Conservation (phyloP, 768 basidiomycete genomes). For the Pisolithus marmoratus region DNA sequence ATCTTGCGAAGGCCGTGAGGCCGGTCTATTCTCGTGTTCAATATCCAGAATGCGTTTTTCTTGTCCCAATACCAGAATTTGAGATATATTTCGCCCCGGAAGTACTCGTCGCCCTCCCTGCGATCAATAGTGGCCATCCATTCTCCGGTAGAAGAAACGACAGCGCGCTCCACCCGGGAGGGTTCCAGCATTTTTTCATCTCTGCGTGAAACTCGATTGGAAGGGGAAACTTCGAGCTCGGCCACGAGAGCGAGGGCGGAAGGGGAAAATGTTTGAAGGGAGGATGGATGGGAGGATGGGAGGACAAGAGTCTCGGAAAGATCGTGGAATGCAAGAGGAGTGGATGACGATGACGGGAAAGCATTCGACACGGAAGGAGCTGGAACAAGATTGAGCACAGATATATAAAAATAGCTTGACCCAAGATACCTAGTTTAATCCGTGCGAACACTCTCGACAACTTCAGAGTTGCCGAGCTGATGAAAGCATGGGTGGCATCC, state of each 20-base stretch:
- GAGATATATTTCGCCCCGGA: conserved; percentile 67
- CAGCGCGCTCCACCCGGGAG: conserved; percentile 64
- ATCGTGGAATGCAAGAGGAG: conserved; percentile 74
- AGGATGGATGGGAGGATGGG: conserved; percentile 91
- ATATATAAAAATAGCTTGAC: conserved; percentile 2
- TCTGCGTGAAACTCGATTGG: conserved; percentile 80
- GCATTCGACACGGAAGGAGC: conserved; percentile 31
- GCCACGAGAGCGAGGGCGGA: conserved; percentile 61
- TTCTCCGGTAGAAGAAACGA: conserved; percentile 59
- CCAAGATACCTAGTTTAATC: conserved; percentile 63
- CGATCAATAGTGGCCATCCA: conserved; percentile 93
- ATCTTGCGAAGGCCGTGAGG: conserved; percentile 72
- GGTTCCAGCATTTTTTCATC: conserved; percentile 76
- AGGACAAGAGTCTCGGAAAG: conserved; percentile 73
- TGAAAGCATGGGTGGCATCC: conserved; percentile 76
- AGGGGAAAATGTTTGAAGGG: conserved; percentile 88
- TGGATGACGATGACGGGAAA: conserved; percentile 33
- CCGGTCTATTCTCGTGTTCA: conserved; percentile 86
- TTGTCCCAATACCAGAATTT: conserved; percentile 90
- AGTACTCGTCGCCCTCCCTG: conserved; percentile 60
- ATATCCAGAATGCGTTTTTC: conserved; percentile 53
- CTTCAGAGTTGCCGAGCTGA: conserved; percentile 67
- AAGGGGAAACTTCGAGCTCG: conserved; percentile 90
- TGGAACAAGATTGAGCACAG: conserved; percentile 10
- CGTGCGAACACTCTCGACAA: conserved; percentile 68